Evolutionary conservation across 331 rosid genomes (phyloP), one percentile per base, ranked within the genome.

Genomic region (Rosa hybrid): DNA sequence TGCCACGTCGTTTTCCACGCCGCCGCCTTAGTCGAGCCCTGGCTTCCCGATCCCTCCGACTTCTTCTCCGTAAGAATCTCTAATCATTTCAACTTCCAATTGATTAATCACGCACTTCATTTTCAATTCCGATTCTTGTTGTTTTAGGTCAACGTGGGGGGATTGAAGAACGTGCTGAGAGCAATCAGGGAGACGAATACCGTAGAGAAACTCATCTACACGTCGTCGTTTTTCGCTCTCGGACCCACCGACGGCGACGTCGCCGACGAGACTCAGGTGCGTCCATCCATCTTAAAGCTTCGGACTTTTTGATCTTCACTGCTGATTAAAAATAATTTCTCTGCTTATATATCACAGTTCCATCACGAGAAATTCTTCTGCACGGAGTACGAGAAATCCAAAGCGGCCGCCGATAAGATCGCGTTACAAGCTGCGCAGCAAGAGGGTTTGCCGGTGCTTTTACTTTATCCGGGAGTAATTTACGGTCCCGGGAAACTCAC

Each of bases 21-120:
- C 25, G 98, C 99, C 48, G 99, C 96, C 13, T 44, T 95, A 14
- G 99, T 95, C 78, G 99, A 95, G 80, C 97, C 97, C 48, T 95
- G 99, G 99, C 97, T 92, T 67, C 98, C 99, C 18, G 92, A 91
- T 76, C 94, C 98, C 76, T 89, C 97, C 64, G 88, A 85, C 74
- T 86, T 93, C 86, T 49, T 81, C 85, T 62, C 92, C 16, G 97
- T 95, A 82, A 89, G 71, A 39, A 3, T 34, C 48, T 57, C 42
- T 9, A 8, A 34, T 14, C 0, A 2, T 4, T 12, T 39, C 14
- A 12, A 0, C 38, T 4, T 2, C 41, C 27, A 21, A 59, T 42
- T 45, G 4, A 75, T 44, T 8, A 12, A 2, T 41, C 4, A 18
- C 8, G 9, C 25, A 17, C 14, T 7, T 44, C n/a, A 46, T 39